Conservation (phyloP, 345 rosid species). For the Turritis glabra region DNA sequence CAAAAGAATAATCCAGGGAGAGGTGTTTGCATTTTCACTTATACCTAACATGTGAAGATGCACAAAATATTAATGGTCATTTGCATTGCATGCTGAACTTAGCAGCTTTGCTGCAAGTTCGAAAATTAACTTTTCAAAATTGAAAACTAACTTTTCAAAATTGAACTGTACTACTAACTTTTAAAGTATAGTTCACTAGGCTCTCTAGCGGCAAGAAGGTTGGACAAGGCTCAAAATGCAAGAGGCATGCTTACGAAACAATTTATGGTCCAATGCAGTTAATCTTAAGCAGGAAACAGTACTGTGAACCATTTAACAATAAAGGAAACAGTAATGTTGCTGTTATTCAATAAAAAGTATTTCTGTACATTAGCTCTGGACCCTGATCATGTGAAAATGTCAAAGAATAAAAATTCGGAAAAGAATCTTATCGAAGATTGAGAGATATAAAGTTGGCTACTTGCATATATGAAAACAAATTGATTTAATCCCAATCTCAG, state of each 20-base stretch:
- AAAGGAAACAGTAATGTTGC: not conserved
- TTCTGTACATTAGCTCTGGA: not conserved
- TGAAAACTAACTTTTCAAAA: not conserved
- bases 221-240: not conserved
- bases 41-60: not conserved
- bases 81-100: not conserved
- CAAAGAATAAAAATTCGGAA: not conserved
- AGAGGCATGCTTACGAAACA: not conserved
- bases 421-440: not conserved
- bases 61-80: not conserved
- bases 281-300: not conserved
- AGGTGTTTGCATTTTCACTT: not conserved
- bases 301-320: not conserved
- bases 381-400: not conserved
- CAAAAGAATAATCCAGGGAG: not conserved
- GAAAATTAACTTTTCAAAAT: not conserved
- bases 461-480: not conserved
- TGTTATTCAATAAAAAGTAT: not conserved
- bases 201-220: not conserved
- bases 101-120: not conserved
- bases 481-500: not conserved
- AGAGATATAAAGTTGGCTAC: not conserved
- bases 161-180: not conserved
- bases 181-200: not conserved
- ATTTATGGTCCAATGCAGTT: not conserved